Conservation (phyloP, 1,139 yeast genomes). For the Blastobotrys indianensis region DNA sequence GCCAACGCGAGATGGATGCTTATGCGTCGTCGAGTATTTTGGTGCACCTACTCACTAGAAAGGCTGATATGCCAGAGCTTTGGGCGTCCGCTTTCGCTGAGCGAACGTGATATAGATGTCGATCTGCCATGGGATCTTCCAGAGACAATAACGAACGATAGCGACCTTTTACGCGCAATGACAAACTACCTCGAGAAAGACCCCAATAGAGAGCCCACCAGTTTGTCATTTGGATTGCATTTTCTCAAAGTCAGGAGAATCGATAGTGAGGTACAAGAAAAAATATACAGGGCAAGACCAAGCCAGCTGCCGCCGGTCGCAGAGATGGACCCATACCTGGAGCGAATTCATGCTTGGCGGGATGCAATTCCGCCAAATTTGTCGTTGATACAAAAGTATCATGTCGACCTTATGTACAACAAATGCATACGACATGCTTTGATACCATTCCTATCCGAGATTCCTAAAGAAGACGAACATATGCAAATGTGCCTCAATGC, state of each 20-base stretch:
- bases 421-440: not conserved
- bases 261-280: constrained; percentile 1
- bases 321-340: not conserved
- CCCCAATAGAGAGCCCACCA: not conserved
- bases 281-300: not conserved
- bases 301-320: not conserved
- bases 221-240: not conserved
- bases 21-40: not conserved
- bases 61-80: not conserved
- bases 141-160: not conserved
- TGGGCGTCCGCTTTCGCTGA: constrained; percentile 1
- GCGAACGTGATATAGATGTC: constrained; percentile 1
- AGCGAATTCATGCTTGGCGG: not conserved
- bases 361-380: not conserved
- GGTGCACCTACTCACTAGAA: not conserved
- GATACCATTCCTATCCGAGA: not conserved
- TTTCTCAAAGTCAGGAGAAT: not conserved
- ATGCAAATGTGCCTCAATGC: not conserved
- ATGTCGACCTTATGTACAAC: not conserved
- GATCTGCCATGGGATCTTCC: not conserved
- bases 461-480: not conserved
- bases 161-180: not conserved
- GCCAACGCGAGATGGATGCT: not conserved
- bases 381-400: not conserved
- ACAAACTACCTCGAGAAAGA: not conserved